Percentiles rank a stretch among this genome's conserved stretches.
Conservation (phyloP, 768 basidiomycete genomes). For the Mycena epipterygia region DNA sequence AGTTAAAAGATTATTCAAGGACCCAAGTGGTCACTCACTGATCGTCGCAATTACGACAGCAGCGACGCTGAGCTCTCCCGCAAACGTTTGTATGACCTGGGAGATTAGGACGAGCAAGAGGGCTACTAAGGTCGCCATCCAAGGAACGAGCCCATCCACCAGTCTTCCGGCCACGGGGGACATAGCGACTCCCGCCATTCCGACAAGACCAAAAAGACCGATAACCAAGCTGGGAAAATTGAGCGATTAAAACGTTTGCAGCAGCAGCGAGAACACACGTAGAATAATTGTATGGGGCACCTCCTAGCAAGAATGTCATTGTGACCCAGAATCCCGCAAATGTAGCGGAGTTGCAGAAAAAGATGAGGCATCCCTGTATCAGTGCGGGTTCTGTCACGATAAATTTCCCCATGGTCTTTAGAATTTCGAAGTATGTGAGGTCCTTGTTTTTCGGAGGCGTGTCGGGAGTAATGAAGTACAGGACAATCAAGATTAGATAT, state of each 20-base stretch:
- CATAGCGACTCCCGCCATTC: constrained; percentile 63
- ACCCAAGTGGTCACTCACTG: constrained; percentile 38
- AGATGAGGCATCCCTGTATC: constrained; percentile 63
- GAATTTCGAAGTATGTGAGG: constrained; percentile 66
- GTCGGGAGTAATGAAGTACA: constrained; percentile 68
- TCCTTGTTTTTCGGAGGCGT: constrained; percentile 67
- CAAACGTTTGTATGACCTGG: constrained; percentile 63
- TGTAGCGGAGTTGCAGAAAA: constrained; percentile 57
- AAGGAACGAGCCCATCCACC: constrained; percentile 69
- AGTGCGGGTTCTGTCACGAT: constrained; percentile 71
- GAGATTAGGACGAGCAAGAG: constrained; percentile 52
- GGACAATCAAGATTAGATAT: constrained; percentile 53
- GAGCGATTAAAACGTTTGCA: constrained; percentile 53
- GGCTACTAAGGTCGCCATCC: constrained; percentile 67
- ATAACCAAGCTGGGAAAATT: constrained; percentile 58
- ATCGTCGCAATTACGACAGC: constrained; percentile 67
- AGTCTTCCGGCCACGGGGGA: constrained; percentile 67
- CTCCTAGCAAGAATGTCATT: constrained; percentile 72
- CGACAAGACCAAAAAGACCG: constrained; percentile 71
- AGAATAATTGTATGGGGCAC: constrained; percentile 68
- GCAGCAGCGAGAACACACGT: constrained; percentile 48
- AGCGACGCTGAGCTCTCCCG: constrained; percentile 62
- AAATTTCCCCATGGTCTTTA: constrained; percentile 70
- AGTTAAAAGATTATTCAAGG: neutral
- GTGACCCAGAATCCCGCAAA: constrained; percentile 60